A percentile compares a stretch with the other conserved stretches of the same genome.
Evolutionary conservation across 73 alveolate species (phyloP).

Genomic region (Tetrahymena elliotti): DNA sequence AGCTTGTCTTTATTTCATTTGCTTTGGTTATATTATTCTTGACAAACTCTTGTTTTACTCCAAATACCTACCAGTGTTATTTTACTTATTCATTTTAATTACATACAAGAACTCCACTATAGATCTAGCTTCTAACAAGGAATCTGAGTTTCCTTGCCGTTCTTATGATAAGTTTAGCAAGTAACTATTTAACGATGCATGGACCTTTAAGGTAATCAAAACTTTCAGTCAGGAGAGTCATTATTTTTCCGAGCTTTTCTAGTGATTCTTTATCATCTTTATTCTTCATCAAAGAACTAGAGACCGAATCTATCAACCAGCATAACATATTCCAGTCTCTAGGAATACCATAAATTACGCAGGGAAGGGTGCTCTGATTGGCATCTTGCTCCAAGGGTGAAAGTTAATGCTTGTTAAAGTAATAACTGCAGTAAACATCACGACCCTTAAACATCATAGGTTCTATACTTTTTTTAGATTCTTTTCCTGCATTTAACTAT

Average conservation of each 20-base stretch:
- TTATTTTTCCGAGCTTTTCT: neutral
- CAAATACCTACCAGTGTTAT: conserved; percentile 11
- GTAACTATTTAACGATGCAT: neutral
- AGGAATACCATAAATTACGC: conserved; percentile 60
- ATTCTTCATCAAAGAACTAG: conserved; percentile 3
- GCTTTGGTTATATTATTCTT: neutral
- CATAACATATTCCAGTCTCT: conserved; percentile 50
- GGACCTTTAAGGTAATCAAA: neutral
- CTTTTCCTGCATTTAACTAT: conserved; percentile 59
- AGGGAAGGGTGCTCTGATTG: conserved; percentile 42
- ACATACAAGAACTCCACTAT: neutral
- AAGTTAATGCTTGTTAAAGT: conserved; percentile 51
- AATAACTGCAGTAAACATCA: conserved; percentile 52
- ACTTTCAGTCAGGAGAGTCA: neutral
- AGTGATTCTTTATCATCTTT: neutral
- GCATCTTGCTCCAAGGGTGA: conserved; percentile 29
- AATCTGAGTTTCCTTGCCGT: conserved; percentile 7
- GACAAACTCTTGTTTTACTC: neutral
- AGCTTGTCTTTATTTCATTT: neutral
- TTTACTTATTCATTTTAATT: neutral
- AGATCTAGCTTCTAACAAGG: neutral
- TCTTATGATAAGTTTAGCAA: conserved; percentile 27
- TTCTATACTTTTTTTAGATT: conserved; percentile 42
- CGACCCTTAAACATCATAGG: conserved; percentile 63
- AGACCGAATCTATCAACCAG: conserved; percentile 43